Conservation (phyloP, 73 alveolate genomes). For the Loxodes magnus region DNA sequence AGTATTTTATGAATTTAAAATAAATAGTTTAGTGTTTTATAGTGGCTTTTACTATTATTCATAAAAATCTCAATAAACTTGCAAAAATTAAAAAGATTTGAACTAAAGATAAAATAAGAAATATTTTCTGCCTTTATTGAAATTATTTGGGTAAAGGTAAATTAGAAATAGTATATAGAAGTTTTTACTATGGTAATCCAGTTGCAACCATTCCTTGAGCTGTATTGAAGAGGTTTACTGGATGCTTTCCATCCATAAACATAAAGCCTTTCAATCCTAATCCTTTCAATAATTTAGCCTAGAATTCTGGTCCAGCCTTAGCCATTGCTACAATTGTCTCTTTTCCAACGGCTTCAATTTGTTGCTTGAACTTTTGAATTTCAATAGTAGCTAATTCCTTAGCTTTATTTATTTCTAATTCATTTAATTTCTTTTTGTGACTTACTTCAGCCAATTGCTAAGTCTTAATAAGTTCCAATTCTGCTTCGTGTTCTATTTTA, state of each 20-base stretch:
- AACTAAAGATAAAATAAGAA: too few relatives aligned
- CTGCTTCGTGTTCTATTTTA: slow-evolving; percentile 39
- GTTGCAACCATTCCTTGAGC: slow-evolving; percentile 47
- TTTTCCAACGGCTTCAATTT: slow-evolving; percentile 47
- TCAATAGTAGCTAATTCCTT: slow-evolving; percentile 46
- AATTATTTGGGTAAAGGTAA: too few relatives aligned
- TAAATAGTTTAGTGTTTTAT: too few relatives aligned
- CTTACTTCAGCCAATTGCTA: slow-evolving; percentile 27
- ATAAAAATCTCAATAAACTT: too few relatives aligned
- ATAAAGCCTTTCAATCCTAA: slow-evolving; percentile 60
- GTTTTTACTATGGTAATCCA: too few relatives aligned
- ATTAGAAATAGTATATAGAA: too few relatives aligned
- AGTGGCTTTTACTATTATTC: too few relatives aligned
- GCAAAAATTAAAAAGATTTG: too few relatives aligned
- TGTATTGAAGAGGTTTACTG: slow-evolving; percentile 54
- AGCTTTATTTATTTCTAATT: slow-evolving; percentile 46
- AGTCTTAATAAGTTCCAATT: slow-evolving; percentile 16
- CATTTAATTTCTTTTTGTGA: slow-evolving; percentile 26
- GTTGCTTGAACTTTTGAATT: slow-evolving; percentile 42
- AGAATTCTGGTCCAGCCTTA: slow-evolving; percentile 71
- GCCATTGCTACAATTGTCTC: slow-evolving; percentile 59
- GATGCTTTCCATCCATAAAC: slow-evolving; percentile 64
- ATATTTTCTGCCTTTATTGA: too few relatives aligned
- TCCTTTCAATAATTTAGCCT: slow-evolving; percentile 51
- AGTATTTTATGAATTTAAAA: too few relatives aligned